phyloP scores from a whole-genome alignment of 2,329 filamentous ascomycete species.

The Purpureocillium takamizusanense region DNA sequence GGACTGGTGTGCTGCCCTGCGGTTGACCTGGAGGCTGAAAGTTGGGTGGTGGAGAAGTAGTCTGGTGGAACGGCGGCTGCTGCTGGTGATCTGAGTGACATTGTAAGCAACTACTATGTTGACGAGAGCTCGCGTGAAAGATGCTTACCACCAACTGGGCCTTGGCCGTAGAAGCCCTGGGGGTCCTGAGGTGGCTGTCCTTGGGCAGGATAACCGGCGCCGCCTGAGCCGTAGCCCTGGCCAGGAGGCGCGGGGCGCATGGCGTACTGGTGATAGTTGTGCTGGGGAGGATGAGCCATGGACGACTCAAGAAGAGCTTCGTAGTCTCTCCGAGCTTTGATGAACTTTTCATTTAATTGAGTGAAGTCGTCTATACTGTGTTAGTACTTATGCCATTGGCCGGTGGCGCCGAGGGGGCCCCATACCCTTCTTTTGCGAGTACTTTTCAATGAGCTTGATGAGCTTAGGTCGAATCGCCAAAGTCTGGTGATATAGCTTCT shows the following conservation, averaged over 20 bases:
- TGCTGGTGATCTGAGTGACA: constrained; percentile 28
- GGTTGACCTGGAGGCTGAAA: constrained; percentile 46
- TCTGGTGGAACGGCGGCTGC: constrained; percentile 27
- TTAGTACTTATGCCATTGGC: constrained; percentile 1
- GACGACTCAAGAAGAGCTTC: constrained; percentile 92
- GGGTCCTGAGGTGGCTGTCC: constrained; percentile 45
- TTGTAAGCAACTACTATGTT: constrained; percentile 7
- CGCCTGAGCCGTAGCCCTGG: constrained; percentile 33
- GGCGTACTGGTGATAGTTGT: constrained; percentile 62
- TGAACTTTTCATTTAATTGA: constrained; percentile 97
- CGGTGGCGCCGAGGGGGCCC: neutral
- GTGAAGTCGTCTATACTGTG: constrained; percentile 77
- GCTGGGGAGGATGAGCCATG: constrained; percentile 86
- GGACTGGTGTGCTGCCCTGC: constrained; percentile 40
- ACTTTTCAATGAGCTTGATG: constrained; percentile 97
- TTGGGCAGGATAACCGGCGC: constrained; percentile 30
- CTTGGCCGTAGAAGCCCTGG: constrained; percentile 61
- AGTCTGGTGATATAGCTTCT: constrained; percentile 84
- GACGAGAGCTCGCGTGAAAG: constrained; percentile 1
- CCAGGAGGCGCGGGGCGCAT: constrained; percentile 41
- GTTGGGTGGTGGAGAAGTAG: constrained; percentile 41
- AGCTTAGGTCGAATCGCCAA: constrained; percentile 90
- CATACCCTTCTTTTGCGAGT: constrained; percentile 95
- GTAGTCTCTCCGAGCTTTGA: constrained; percentile 95
- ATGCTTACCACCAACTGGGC: constrained; percentile 27